Evolutionary conservation across 1,284 basidiomycete genomes (phyloP), one percentile per base, ranked within the genome.

Genomic region (Rhizoctonia solani): DNA sequence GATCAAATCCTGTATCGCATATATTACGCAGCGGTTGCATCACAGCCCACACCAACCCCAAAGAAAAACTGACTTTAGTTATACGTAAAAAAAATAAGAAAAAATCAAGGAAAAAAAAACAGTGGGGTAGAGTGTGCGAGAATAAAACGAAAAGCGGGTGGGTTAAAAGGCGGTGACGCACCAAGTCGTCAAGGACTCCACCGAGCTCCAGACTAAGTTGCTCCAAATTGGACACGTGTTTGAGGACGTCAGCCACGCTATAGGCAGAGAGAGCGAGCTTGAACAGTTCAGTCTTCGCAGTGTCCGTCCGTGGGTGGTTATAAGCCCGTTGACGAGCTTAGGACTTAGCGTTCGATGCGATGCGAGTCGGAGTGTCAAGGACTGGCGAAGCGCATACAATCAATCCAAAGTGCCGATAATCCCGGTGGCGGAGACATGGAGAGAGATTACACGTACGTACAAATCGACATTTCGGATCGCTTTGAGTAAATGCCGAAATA

Each of bases 181-280:
- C 61, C 19, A 65, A 16, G 30, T 65, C 49, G n/a, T 65, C 61
- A 25, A 65, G 25, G n/a, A 41, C 34, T 49, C 46, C 46, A 27
- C 46, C 46, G 47, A 65, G 61, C 44, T 65, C 61, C 41, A 54
- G 34, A 23, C 49, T 53, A n/a, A 65, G 49, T 25, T 65, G 61
- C 61, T 65, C 61, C 61, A 65, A 41, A 19, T 29, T 65, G 34
- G 61, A 41, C 16, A 65, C 14, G 41, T 41, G 49, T 49, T 49
- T 32, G n/a, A 65, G 25, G 32, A 65, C 50, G 21, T 49, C 47
- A 34, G 32, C 61, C 29, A 65, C 29, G n/a, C 47, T 49, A 19
- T 16, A 9, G 23, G 61, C 37, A 49, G 61, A 44, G 4, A 65
- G 14, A 8, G 4, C 13, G 9, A 65, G 25, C 13, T 44, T 52